phyloP scores from a whole-genome alignment of 371 early-diverging fungal species.

The Mortierella sp. region DNA sequence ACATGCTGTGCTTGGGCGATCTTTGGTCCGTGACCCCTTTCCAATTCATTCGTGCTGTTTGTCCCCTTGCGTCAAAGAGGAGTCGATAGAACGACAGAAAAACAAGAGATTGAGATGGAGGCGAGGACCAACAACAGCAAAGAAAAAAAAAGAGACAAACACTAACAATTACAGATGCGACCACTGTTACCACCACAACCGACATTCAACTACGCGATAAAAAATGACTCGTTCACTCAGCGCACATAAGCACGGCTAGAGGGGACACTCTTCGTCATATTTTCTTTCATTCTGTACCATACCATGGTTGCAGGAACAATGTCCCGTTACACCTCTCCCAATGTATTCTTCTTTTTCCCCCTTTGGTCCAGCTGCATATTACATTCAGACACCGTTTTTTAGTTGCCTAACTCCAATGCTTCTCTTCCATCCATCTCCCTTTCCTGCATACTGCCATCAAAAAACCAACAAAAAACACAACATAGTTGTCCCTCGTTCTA shows the following conservation, averaged over 20 bases:
- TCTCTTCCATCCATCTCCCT: background rate
- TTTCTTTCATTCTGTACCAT: constrained; percentile 3
- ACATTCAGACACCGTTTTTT: constrained; percentile 3
- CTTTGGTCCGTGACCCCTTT: constrained; percentile 10
- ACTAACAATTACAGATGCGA: background rate
- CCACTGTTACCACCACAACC: background rate
- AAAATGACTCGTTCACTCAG: background rate
- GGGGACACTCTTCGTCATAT: background rate
- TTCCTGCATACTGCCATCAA: constrained; percentile 6
- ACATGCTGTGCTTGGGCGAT: constrained; percentile 8
- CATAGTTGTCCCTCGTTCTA: constrained; percentile 6
- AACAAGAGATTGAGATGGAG: background rate
- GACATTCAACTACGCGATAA: background rate
- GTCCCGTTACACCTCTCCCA: background rate
- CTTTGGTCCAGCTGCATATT: constrained; percentile 2
- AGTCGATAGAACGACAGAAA: background rate
- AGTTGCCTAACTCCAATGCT: constrained; percentile 1
- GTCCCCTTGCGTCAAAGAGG: background rate
- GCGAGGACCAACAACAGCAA: no score
- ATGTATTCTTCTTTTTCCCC: background rate
- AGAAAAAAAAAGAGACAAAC: background rate
- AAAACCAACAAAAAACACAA: background rate
- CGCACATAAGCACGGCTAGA: background rate
- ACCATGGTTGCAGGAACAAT: constrained; percentile 3
- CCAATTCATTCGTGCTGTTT: constrained; percentile 1